Conservation (phyloP, 495 filamentous ascomycete species). For the Penicillium antarcticum region DNA sequence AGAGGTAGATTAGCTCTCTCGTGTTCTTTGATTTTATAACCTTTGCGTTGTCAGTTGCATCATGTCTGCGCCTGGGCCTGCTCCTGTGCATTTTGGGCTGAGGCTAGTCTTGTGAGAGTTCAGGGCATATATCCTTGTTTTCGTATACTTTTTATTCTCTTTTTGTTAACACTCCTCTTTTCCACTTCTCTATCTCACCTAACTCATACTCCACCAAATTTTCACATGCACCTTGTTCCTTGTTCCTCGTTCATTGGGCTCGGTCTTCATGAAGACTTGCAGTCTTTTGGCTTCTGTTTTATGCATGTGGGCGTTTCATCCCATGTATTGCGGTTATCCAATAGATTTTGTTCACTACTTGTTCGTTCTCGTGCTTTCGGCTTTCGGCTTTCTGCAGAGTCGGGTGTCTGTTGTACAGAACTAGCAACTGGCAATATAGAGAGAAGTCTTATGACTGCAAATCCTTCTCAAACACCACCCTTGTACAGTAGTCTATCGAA, state of each 20-base stretch:
- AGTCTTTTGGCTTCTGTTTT: background rate
- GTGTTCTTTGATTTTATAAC: slow-evolving; percentile 8
- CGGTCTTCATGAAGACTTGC: background rate
- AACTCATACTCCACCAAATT: slow-evolving; percentile 16
- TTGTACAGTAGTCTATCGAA: no score
- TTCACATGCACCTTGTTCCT: slow-evolving; percentile 10
- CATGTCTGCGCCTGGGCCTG: slow-evolving; percentile 19
- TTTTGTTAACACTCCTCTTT: slow-evolving; percentile 3
- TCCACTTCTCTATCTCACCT: slow-evolving; percentile 5
- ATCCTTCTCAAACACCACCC: no score
- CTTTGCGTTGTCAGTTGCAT: slow-evolving; percentile 22
- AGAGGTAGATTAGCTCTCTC: slow-evolving; percentile 41
- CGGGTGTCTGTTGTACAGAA: background rate
- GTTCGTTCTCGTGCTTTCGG: background rate
- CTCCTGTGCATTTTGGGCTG: slow-evolving; percentile 23
- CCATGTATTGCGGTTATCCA: slow-evolving; percentile 16
- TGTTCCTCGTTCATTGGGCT: background rate
- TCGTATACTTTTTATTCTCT: slow-evolving; percentile 15
- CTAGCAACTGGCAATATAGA: background rate
- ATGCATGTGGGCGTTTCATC: slow-evolving; percentile 5
- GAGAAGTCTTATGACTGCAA: background rate
- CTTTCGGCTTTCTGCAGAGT: background rate
- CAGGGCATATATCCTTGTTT: slow-evolving; percentile 23
- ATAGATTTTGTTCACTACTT: slow-evolving; percentile 20
- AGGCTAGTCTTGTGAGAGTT: slow-evolving; percentile 21